Percentiles rank a stretch among this genome's conserved stretches.
Conservation (phyloP, 2,329 filamentous ascomycete genomes). For the Dactylella cylindrospora region DNA sequence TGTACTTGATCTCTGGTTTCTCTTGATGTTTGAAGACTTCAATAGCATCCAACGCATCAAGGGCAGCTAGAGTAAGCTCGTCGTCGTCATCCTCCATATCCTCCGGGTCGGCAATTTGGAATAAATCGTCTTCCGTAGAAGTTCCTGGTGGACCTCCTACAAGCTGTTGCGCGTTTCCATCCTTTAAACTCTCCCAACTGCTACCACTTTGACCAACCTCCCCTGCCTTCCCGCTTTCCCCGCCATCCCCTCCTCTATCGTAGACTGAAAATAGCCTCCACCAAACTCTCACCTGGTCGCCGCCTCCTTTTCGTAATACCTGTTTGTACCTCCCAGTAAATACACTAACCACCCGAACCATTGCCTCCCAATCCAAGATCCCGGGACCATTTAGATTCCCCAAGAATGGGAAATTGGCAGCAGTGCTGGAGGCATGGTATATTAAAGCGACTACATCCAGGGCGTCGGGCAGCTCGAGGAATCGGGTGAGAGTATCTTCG, state of each 20-base stretch:
- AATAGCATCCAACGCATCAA: constrained; percentile 67
- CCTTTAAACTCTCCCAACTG: constrained; percentile 39
- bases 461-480: constrained; percentile 72
- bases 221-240: constrained; percentile 51
- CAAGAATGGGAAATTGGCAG: constrained; percentile 73
- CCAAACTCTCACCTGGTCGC: constrained; percentile 64
- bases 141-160: background rate
- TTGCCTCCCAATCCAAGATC: constrained; percentile 67
- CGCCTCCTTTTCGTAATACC: constrained; percentile 55
- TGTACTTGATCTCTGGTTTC: constrained; percentile 60
- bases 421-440: constrained; percentile 70
- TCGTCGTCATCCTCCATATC: constrained; percentile 55
- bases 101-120: constrained; percentile 55
- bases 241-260: constrained; percentile 58
- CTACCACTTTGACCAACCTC: constrained; percentile 53
- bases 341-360: constrained; percentile 72
- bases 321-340: constrained; percentile 69
- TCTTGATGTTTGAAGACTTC: constrained; percentile 62
- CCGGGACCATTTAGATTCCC: constrained; percentile 66
- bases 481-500: constrained; percentile 69
- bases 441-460: constrained; percentile 67
- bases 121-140: constrained; percentile 44
- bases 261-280: constrained; percentile 73
- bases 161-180: constrained; percentile 1
- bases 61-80: constrained; percentile 67